Evolutionary conservation across 2,329 filamentous ascomycete species (phyloP), one percentile per base, ranked within the genome.

Genomic region (Diaporthe helianthi): DNA sequence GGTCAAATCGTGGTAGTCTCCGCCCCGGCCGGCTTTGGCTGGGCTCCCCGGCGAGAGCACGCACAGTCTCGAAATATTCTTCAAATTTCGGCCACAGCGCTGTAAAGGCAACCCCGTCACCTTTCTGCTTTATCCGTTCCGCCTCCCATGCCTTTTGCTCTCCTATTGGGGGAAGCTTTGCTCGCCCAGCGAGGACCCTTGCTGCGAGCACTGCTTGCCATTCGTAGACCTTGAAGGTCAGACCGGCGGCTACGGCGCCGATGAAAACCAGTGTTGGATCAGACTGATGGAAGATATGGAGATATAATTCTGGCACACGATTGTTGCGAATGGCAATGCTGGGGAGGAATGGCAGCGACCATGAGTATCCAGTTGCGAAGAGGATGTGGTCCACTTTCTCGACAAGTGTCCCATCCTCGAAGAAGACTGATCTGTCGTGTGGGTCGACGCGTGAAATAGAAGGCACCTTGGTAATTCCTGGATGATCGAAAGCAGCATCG

Each of bases 151-250:
- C 75, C 49, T 79, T 73, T 79, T 87, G 86, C 65, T 85, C 85
- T 12, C 79, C 77, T 0, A 79, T 31, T 0, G 82, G 73, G 0
- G 89, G 89, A 1, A 90, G 77, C 0, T 73, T 77, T 1, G 83
- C 83, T 1, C 86, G 80, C 0, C 86, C 86, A 0, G 88, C 84
- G 0, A 91, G 80, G 2, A 89, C 77, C 0, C 88, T 80, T 1
- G 89, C 88, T 0, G 85, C 87, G 1, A 87, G 81, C 0, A 90
- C 88, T 8, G 88, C 87, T 73, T 91, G 89, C 86, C 87, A 90
- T 77, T 91, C 89, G 69, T 90, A 90, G 26, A 90, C 83, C 74
- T 89, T 90, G 79, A 92, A 91, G 0, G 89, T 91, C 29, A 92
- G 77, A 0, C 86, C 86, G 0, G 85, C 84, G 1, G 80, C 79